Percentiles rank a stretch among this genome's conserved stretches.
Conservation (phyloP, 177 flowering plant species). For the Tripterygium wilfordii region DNA sequence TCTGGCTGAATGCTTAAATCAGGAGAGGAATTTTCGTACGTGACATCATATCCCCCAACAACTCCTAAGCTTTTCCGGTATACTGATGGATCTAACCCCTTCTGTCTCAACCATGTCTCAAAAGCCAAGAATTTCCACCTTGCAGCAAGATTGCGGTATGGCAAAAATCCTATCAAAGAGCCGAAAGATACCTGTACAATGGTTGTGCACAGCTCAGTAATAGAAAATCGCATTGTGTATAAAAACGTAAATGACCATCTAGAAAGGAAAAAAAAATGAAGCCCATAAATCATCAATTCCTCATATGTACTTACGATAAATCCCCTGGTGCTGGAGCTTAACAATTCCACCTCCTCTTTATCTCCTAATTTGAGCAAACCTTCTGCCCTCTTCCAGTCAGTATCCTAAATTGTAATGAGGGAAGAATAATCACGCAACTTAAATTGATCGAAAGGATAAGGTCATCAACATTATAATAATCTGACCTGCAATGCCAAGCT, state of each 20-base stretch:
- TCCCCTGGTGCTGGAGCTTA: slow-evolving; percentile 84
- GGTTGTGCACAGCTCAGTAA: background rate
- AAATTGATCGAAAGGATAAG: background rate
- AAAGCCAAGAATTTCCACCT: slow-evolving; percentile 89
- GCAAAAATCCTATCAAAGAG: slow-evolving; percentile 82
- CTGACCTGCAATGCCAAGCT: slow-evolving; percentile 43
- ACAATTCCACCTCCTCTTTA: slow-evolving; percentile 72
- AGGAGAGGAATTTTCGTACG: slow-evolving; percentile 19
- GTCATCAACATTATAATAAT: background rate
- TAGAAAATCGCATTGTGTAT: too few relatives aligned
- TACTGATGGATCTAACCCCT: slow-evolving; percentile 68
- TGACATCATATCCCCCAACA: slow-evolving; percentile 39
- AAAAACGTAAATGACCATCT: too few relatives aligned
- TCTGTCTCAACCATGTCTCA: slow-evolving; percentile 87
- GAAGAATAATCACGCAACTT: slow-evolving; percentile 3
- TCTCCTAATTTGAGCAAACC: slow-evolving; percentile 36
- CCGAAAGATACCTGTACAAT: slow-evolving; percentile 75
- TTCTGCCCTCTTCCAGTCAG: slow-evolving; percentile 75
- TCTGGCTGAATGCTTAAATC: slow-evolving; percentile 21
- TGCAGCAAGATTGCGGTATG: slow-evolving; percentile 74
- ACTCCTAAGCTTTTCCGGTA: slow-evolving; percentile 60
- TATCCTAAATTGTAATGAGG: slow-evolving; percentile 48
- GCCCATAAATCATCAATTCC: background rate
- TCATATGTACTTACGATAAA: slow-evolving; percentile 61
- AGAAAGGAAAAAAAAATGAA: background rate